These are phyloP conservation scores for Naumovozyma castellii DNA, from an alignment of 805 yeast genomes.

Conservation along the genomic window DNA sequence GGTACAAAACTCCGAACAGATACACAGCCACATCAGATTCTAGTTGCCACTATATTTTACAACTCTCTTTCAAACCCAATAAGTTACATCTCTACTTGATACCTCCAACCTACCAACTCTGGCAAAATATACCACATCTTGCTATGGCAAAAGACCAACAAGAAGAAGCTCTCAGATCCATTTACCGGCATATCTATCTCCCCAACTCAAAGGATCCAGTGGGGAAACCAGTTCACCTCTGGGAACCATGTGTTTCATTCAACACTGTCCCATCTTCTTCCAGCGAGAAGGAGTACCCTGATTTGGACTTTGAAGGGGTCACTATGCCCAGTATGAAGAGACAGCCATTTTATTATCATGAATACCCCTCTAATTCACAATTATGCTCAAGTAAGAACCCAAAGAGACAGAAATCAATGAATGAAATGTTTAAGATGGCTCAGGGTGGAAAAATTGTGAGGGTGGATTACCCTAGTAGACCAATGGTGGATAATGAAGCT, in stretches of 20 bases:
- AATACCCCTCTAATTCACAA: background rate
- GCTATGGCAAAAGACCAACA: background rate
- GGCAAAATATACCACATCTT: too few species aligned
- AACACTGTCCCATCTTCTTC: conserved; percentile 26
- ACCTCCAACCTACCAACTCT: too few species aligned
- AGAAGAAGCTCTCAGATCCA: background rate
- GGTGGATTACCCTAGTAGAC: conserved; percentile 26
- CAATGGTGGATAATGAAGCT: conserved; percentile 22
- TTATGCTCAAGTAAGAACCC: background rate
- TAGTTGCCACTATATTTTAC: too few species aligned
- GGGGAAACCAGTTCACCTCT: background rate
- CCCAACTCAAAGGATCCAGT: background rate
- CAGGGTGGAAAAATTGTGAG: conserved; percentile 22
- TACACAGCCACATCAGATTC: too few species aligned
- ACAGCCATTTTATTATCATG: background rate
- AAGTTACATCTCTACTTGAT: too few species aligned
- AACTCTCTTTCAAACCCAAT: too few species aligned
- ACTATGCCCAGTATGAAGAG: conserved; percentile 8
- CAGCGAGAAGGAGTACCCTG: conserved; percentile 13
- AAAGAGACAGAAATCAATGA: background rate
- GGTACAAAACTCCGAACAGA: too few species aligned
- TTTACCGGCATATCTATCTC: background rate
- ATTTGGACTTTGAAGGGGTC: conserved; percentile 16
- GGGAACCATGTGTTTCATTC: conserved; percentile 19
- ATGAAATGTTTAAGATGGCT: conserved; percentile 14